Base-by-base conservation (phyloP, 73 alveolate species). In the Tetrahymena malaccensis region DNA sequence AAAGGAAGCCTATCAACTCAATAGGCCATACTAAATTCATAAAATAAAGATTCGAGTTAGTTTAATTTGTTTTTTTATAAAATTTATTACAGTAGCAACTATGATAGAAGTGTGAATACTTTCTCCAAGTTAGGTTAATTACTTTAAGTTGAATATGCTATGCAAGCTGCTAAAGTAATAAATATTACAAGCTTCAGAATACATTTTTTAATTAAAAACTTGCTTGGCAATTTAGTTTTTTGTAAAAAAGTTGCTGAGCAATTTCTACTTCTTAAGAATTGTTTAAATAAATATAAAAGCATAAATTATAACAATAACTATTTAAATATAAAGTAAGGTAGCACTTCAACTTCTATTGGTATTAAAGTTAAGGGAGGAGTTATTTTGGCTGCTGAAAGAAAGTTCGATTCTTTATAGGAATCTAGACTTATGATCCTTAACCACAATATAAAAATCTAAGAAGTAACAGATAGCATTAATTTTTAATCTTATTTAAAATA, bases 61-160 rank as follows among this genome's bases (percentile, higher is more conserved):
- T 50, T 70, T 70, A 70, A 70, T 9, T 25, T 70, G 34, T n/a
- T 70, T 70, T 70, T 70, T 70, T 70, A 40, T 40, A 2, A 16
- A 27, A 19, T n/a, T 19, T 8, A 27, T 31, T 70, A 70, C 89
- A 70, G 89, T 70, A 70, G 89, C 89, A 70, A 98, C 96, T 98
- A 98, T 96, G 99, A 98, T 96, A 97, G 99, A 97, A 99, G 99
- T 85, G 99, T 98, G 70, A 98, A 98, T 85, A 98, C 99, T 94
- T 98, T 98, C 97, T 98, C 99, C 17, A 99, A 99, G 27, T 99
- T 98, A 96, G 99, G 99, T 43, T 95, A 99, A 93, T 94, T 98
- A 83, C 98, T 96, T 96, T 98, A 98, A 96, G 98, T 98, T 25
- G 99, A 98, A 95, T 98, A 98, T 93, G 99, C 99, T 40, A 94